phyloP scores from a whole-genome alignment of 108 stramenopile species.

The Craspedostauros australis region DNA sequence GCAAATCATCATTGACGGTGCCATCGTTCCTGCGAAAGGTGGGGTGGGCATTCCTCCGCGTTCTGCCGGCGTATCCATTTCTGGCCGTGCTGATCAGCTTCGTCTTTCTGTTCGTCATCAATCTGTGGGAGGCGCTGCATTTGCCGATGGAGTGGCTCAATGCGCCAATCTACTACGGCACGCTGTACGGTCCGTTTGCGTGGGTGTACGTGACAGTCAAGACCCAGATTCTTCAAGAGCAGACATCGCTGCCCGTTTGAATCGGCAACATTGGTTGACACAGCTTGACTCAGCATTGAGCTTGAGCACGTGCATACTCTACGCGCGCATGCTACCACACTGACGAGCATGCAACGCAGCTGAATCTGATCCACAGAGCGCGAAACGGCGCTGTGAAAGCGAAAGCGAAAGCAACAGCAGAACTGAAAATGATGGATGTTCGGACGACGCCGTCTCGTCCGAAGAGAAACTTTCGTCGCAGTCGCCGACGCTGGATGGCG shows the following conservation, averaged over 20 bases:
- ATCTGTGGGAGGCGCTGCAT: slow-evolving; percentile 50
- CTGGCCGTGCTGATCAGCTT: slow-evolving; percentile 73
- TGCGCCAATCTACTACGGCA: slow-evolving; percentile 72
- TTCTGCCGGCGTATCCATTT: slow-evolving; percentile 72
- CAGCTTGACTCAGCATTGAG: no score
- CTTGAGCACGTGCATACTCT: no score
- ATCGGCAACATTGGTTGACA: no score
- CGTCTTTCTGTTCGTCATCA: slow-evolving; percentile 64
- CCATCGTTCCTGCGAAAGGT: slow-evolving; percentile 35
- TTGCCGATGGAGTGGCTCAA: slow-evolving; percentile 47
- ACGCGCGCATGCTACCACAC: no score
- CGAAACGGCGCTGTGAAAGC: no score
- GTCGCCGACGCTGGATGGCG: no score
- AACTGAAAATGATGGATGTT: no score
- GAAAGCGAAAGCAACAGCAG: no score
- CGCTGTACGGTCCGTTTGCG: slow-evolving; percentile 75
- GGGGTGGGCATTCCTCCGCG: slow-evolving; percentile 35
- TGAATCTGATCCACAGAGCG: no score
- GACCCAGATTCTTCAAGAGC: slow-evolving; percentile 19
- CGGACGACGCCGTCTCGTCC: no score
- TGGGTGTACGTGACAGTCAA: slow-evolving; percentile 65
- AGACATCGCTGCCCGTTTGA: neutral
- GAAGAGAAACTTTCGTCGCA: no score
- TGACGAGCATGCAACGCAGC: no score
- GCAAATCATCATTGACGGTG: neutral